Evolutionary conservation across 768 basidiomycete species (phyloP), one percentile per base, ranked within the genome.

Genomic region (Kwoniella shandongensis): DNA sequence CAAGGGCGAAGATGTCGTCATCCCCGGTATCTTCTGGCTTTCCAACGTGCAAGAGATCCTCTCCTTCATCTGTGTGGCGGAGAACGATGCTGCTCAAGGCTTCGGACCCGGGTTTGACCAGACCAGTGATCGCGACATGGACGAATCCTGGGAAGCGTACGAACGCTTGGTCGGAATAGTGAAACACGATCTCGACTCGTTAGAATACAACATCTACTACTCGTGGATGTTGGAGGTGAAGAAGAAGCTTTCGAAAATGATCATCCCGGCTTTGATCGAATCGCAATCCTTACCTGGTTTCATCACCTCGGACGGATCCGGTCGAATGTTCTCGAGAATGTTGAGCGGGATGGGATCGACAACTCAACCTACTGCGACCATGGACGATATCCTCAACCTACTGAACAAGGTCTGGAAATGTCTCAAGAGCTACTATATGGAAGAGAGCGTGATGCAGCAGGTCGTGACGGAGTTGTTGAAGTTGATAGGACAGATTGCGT

Each of bases 171-270:
- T 99, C 15, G 87, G 88, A n/a, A 89, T 98, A 62, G 96, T 98
- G 76, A 97, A 96, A 76, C 94, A 98, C 73, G 96, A 99, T 76
- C 85, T 99, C 40, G 96, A 98, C 78, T 91, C 89, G 60, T 81
- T 99, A 72, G 94, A 99, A 79, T 98, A 97, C 81, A 99, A 99
- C 81, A 94, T 99, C 77, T 98, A 97, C 77, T 94, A 97, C 76
- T 97, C 94, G 0, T 97, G 91, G 89, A 98, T 99, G 91, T 80
- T 88, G 54, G 96, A 97, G 79, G 89, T 91, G 36, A 99, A 98
- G 85, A 93, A 91, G 80, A 88, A 86, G 55, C 80, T 99, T 38
- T 82, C 85, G 44, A 98, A 97, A 81, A 98, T 98, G 92, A 89
- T 98, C 41, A 91, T 99, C 56, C 96, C 96, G n/a, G 96, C 96